A percentile compares a stretch with the other conserved stretches of the same genome.
Evolutionary conservation across 805 yeast species (phyloP).

Genomic region (Isabelozyma gotoi): DNA sequence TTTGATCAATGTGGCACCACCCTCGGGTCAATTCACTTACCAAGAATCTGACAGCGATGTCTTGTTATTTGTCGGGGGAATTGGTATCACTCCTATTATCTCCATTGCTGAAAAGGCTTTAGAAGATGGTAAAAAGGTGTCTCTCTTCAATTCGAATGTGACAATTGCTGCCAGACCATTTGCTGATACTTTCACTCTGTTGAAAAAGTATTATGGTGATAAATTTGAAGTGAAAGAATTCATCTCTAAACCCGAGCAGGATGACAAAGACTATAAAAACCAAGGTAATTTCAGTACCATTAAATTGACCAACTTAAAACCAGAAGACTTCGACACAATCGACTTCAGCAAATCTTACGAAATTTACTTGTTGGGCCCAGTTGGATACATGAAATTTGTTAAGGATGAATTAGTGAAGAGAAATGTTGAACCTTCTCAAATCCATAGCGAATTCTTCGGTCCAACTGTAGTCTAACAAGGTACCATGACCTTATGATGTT

Average conservation of each 20-base stretch:
- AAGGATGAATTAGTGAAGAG: slow-evolving; percentile 15
- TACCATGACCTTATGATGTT: background rate
- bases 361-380: slow-evolving; percentile 36
- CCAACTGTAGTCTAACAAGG: slow-evolving; percentile 21
- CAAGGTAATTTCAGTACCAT: slow-evolving; percentile 1
- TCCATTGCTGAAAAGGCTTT: slow-evolving; percentile 48
- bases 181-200: slow-evolving; percentile 13
- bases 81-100: slow-evolving; percentile 66
- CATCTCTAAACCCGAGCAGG: slow-evolving; percentile 12
- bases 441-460: slow-evolving; percentile 32
- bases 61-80: slow-evolving; percentile 57
- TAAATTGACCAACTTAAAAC: slow-evolving; percentile 10
- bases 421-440: slow-evolving; percentile 11
- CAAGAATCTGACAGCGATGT: slow-evolving; percentile 27
- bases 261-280: slow-evolving; percentile 2
- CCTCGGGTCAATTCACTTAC: slow-evolving; percentile 53
- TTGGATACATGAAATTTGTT: slow-evolving; percentile 27
- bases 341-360: slow-evolving; percentile 14
- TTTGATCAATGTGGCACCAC: slow-evolving; percentile 51
- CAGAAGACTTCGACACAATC: slow-evolving; percentile 20
- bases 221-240: slow-evolving; percentile 20
- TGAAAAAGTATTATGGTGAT: slow-evolving; percentile 12
- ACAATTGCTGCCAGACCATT: slow-evolving; percentile 21
- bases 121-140: slow-evolving; percentile 27
- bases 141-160: slow-evolving; percentile 33